Evolutionary conservation across 768 basidiomycete genomes (phyloP).

Genomic region (Serendipita sp.): DNA sequence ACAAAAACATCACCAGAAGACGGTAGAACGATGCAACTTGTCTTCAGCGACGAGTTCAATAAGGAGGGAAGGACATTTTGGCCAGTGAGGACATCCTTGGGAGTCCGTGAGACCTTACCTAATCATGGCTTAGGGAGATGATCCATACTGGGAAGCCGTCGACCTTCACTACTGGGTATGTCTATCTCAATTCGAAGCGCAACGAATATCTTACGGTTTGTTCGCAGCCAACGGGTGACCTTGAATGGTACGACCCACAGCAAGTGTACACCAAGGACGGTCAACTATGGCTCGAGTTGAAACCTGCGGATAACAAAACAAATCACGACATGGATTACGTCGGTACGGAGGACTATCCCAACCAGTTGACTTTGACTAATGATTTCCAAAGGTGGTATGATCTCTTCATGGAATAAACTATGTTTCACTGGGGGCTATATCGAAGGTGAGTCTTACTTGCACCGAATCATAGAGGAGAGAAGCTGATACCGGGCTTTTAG

Average conservation of each 20-base stretch:
- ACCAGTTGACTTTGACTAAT: neutral
- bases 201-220: neutral
- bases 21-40: slow-evolving; percentile 62
- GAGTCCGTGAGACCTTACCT: neutral
- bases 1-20: slow-evolving; percentile 52
- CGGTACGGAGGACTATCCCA: slow-evolving; percentile 35
- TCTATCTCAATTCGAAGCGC: neutral
- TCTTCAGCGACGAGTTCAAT: slow-evolving; percentile 82
- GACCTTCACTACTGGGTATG: slow-evolving; percentile 57
- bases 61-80: slow-evolving; percentile 55
- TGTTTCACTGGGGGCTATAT: slow-evolving; percentile 90
- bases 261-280: slow-evolving; percentile 56
- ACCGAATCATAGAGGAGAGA: slow-evolving; percentile 28
- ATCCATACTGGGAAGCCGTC: slow-evolving; percentile 71
- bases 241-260: slow-evolving; percentile 5
- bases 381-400: slow-evolving; percentile 11
- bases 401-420: slow-evolving; percentile 85
- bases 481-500: neutral
- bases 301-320: slow-evolving; percentile 27
- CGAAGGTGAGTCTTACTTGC: slow-evolving; percentile 64
- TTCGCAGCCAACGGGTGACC: neutral
- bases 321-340: slow-evolving; percentile 46
- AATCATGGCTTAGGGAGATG: slow-evolving; percentile 39
- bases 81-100: slow-evolving; percentile 20
- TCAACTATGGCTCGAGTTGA: slow-evolving; percentile 65